These are phyloP conservation scores for Macrocystidia cucumis DNA, from an alignment of 1,284 basidiomycete genomes.

Conservation along the genomic window DNA sequence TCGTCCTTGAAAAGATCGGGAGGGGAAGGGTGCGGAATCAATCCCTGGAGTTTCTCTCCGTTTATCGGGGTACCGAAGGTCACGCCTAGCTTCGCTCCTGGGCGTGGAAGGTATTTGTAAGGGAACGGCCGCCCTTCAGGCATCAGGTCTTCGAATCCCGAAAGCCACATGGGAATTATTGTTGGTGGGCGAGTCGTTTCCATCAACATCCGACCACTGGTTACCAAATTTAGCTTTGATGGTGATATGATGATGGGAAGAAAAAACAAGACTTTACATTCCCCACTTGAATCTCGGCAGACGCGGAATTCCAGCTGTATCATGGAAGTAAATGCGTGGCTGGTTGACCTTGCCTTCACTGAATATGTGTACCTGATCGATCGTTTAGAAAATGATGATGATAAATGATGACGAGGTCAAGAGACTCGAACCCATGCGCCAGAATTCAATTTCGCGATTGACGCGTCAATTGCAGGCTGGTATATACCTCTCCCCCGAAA, in stretches of 20 bases:
- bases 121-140: conserved; percentile 73
- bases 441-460: conserved; percentile 71
- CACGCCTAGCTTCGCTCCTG: conserved; percentile 55
- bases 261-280: conserved; percentile 49
- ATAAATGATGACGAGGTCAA: conserved; percentile 4
- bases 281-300: conserved; percentile 95
- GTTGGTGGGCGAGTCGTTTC: conserved; percentile 65
- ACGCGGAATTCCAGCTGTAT: conserved; percentile 24
- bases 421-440: conserved; percentile 70
- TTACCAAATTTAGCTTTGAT: no score
- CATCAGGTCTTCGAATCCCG: conserved; percentile 88
- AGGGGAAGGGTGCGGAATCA: no score
- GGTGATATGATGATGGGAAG: background rate
- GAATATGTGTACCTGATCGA: conserved; percentile 82
- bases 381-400: conserved; percentile 5
- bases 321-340: conserved; percentile 41
- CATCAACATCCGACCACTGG: conserved; percentile 80
- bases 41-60: no score
- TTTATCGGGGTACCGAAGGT: conserved; percentile 68
- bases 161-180: conserved; percentile 94
- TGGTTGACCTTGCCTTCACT: conserved; percentile 92
- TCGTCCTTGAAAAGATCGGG: no score
- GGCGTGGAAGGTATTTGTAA: conserved; percentile 62
- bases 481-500: conserved; percentile 87
- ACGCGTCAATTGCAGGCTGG: conserved; percentile 80